These are phyloP conservation scores for Pythium pyrilobum DNA, from an alignment of 352 stramenopile genomes.

Conservation along the genomic window DNA sequence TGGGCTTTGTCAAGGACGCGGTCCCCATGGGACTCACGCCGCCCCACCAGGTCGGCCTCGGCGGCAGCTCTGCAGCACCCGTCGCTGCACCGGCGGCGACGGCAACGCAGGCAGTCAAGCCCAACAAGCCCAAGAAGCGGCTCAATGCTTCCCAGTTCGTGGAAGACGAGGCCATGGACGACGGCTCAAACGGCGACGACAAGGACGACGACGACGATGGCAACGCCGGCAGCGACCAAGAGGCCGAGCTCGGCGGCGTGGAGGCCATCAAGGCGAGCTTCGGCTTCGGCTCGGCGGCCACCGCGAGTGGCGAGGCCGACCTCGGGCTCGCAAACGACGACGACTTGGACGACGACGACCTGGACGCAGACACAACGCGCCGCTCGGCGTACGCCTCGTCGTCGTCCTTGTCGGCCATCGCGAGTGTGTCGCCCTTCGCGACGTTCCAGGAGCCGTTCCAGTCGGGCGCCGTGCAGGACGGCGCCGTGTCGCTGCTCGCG, in stretches of 20 bases:
- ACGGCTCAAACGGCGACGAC: constrained; percentile 23
- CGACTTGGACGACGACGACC: constrained; percentile 23
- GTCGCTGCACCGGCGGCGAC: neutral
- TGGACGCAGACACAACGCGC: neutral
- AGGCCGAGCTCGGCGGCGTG: constrained; percentile 48
- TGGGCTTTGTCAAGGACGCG: constrained; percentile 64
- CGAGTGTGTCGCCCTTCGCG: constrained; percentile 16
- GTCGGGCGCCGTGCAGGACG: constrained; percentile 41
- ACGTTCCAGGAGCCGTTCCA: constrained; percentile 65
- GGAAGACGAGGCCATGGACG: constrained; percentile 37
- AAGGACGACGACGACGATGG: constrained; percentile 20
- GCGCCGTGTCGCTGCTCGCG: constrained; percentile 46
- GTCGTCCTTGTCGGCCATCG: neutral
- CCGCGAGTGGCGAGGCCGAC: constrained; percentile 17
- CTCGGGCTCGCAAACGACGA: constrained; percentile 14
- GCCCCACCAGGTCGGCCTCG: constrained; percentile 30
- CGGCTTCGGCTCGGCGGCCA: constrained; percentile 49
- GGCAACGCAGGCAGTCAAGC: neutral
- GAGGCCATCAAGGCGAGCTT: constrained; percentile 83
- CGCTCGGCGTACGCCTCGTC: neutral
- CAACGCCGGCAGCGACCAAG: constrained; percentile 29
- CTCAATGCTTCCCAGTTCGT: constrained; percentile 35
- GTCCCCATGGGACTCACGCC: constrained; percentile 50
- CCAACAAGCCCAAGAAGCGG: constrained; percentile 16
- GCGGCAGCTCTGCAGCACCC: neutral